Base-by-base conservation (phyloP, 78 protist species). In the Speleostelium caveatum region DNA sequence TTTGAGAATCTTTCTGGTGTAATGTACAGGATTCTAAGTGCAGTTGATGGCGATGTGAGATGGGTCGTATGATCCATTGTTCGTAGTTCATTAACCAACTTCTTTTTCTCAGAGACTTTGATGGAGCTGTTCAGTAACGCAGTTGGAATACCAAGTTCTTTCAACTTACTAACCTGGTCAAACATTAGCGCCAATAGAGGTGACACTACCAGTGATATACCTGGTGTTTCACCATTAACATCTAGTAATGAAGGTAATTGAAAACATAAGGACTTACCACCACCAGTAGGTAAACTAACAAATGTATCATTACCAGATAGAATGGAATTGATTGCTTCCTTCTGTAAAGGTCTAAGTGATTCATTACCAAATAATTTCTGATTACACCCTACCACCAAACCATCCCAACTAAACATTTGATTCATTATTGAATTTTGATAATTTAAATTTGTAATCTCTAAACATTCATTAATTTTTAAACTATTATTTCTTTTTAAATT, bases 181-280 rank as follows among this genome's bases (percentile, higher is more conserved):
- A 98, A 97, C 39, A 99, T 99, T 26, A 99, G 96, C 3, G 99
- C 93, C 24, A 99, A 30, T 39, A 99, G 96, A 41, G 99, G 99
- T 21, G 99, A 97, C 1, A 98, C 35, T 45, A 99, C 99, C 2
- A 98, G n/a, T 7, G 97, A 75, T 3, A 98, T 39, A 7, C 97
- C 97, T 12, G 61, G 49, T 1, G 4, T 10, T n/a, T 56, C 45
- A 22, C 62, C 30, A 38, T n/a, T 26, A 42, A 42, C 61, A 0
- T 42, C 41, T 0, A 86, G 10, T 8, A 66, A 7, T 5, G 93
- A 91, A 0, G 99, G 96, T 6, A 96, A 76, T 86, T 97, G 98
- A 79, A 94, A 98, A 59, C 95, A 80, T 17, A 98, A 59, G 3
- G 96, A 76, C 87, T 99, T 99, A 39, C 99, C 99, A 2, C 99